Evolutionary conservation across 2,329 filamentous ascomycete species (phyloP), one percentile per base, ranked within the genome.

Genomic region (Xylogone sp.): DNA sequence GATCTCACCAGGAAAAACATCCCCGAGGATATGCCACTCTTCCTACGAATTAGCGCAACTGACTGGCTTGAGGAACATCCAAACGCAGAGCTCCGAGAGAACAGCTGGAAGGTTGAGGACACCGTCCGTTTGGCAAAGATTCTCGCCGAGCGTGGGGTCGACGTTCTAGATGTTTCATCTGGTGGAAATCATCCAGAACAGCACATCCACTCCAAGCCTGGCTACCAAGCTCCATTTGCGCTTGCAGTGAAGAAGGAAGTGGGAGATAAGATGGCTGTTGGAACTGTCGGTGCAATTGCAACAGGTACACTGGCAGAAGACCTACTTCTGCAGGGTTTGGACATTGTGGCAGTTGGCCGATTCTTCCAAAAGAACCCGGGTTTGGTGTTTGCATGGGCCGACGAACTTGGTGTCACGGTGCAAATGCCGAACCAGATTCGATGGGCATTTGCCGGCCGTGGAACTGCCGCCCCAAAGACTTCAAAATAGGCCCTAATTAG

Each of bases 21-120:
- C 0, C 86, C 86, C 0, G 69, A 80, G 4, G 66, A 71, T 2
- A 87, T 86, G 78, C 88, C 88, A 0, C 71, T 92, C 0, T 84
- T 90, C 61, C 74, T 88, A 13, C 83, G 88, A 22, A 79, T 91
- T 58, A 85, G 81, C n/a, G 86, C 83, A 0, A 84, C 83, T 0
- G 88, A 91, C 61, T 91, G 86, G 86, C 19, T 46, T 13, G 45
- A 46, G 20, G 10, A 31, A 12, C 52, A 59, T 47, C 76, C n/a
- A n/a, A n/a, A n/a, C n/a, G n/a, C n/a, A n/a, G n/a, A 91, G 1
- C 83, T 88, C 53, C 73, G 74, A 1, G 71, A 74, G 19, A 73
- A 73, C 31, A 82, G 58, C 62, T 93, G 88, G 88, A 85, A 78
- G 0, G 60, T 81, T 3, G 77, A 84, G 20, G 77, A 92, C 49